Base-by-base conservation (phyloP, 768 basidiomycete genomes). In the Suillus alpinus region DNA sequence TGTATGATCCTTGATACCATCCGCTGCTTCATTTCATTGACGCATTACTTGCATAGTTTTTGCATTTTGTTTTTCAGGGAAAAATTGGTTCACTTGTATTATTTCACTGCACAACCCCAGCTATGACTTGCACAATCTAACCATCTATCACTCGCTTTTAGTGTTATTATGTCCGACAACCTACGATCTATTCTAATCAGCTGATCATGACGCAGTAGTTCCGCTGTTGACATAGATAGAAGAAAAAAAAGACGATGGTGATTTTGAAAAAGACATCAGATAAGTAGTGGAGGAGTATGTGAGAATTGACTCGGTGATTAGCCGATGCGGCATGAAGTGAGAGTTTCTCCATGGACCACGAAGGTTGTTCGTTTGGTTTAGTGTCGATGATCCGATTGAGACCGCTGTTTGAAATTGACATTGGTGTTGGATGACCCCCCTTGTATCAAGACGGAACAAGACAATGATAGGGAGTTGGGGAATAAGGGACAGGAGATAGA, bases 91-190 rank as follows among this genome's bases (percentile, higher is more conserved):
- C 72, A 73, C 65, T 56, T 75, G 72, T 73, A 75, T 56, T 70
- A 75, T 72, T 75, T 66, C 71, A 73, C 66, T 57, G 63, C 73
- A 74, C 62, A 61, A n/a, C n/a, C 55, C 58, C 60, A 65, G 59
- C 66, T 71, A 63, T 14, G 58, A 63, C 61, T 59, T 59, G 64
- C 63, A 66, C 62, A n/a, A 58, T 59, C 63, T 62, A 56, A 67
- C 65, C 53, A 55, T 60, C 67, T 64, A 70, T 65, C 64, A 60
- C 61, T 47, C 61, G 52, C 56, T 60, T 63, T 60, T 73, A 71
- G 65, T 73, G 68, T 26, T 70, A 73, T 59, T 62, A 72, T 73
- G 71, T 65, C 65, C 73, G 66, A 72, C 59, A 63, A 68, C 58
- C 61, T 61, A 69, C 57, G 59, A 65, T 57, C 68, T 67, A 71